Conservation (phyloP, 2,329 filamentous ascomycete species). For the Coniochaeta ligniaria region DNA sequence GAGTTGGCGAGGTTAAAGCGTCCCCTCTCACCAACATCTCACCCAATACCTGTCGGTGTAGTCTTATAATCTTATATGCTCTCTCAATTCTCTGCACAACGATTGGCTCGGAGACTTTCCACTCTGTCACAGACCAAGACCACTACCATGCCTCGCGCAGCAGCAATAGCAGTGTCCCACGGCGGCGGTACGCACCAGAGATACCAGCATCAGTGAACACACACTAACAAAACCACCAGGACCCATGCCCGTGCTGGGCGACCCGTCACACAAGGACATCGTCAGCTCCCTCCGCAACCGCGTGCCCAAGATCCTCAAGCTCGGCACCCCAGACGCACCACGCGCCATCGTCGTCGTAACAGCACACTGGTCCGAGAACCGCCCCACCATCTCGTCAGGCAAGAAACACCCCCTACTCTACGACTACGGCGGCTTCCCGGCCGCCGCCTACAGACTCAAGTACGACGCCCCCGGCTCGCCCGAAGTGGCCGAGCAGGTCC, state of each 20-base stretch:
- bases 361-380: slow-evolving; percentile 46
- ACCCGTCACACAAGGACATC: slow-evolving; percentile 40
- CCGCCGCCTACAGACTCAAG: slow-evolving; percentile 45
- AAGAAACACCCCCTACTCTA: slow-evolving; percentile 41
- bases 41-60: neutral
- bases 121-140: neutral
- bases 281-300: slow-evolving; percentile 37
- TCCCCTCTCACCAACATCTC: neutral
- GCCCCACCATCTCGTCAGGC: slow-evolving; percentile 43
- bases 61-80: neutral
- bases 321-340: slow-evolving; percentile 41
- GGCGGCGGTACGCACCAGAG: slow-evolving; percentile 23
- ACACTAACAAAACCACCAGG: slow-evolving; percentile 21
- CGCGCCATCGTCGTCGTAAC: slow-evolving; percentile 49
- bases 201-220: too few relatives aligned
- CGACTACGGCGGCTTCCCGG: slow-evolving; percentile 54
- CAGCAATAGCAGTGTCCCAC: slow-evolving; percentile 41
- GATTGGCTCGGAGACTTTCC: neutral
- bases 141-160: slow-evolving; percentile 35
- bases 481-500: slow-evolving; percentile 41
- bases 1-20: too few relatives aligned
- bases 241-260: slow-evolving; percentile 50
- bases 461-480: slow-evolving; percentile 51
- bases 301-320: slow-evolving; percentile 47
- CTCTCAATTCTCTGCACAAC: neutral